These are phyloP conservation scores for Tolypocladium cylindrosporum DNA, from an alignment of 2,329 filamentous ascomycete species.

Conservation along the genomic window DNA sequence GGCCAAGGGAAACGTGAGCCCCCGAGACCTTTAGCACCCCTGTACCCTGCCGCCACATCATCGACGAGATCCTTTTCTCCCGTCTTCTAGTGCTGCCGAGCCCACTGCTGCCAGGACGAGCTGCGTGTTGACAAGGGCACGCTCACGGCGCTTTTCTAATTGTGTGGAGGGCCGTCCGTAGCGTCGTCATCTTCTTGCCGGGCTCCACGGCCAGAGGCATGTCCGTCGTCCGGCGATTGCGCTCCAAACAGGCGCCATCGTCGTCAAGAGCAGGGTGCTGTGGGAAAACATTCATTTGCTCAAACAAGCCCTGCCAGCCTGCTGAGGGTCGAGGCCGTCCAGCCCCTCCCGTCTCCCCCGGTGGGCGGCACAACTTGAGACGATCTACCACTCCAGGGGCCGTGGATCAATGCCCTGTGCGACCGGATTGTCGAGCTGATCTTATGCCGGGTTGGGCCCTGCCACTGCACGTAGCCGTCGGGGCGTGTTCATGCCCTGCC, in stretches of 20 bases:
- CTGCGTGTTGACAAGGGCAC: neutral
- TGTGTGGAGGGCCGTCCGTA: neutral
- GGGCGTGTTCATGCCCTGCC: neutral
- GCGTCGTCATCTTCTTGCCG: neutral
- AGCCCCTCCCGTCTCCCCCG: neutral
- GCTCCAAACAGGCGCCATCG: neutral
- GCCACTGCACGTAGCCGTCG: neutral
- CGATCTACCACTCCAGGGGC: slow-evolving; percentile 15
- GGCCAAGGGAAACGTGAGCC: slow-evolving; percentile 9
- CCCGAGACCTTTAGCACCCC: slow-evolving; percentile 1
- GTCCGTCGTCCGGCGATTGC: neutral
- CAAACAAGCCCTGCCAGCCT: neutral
- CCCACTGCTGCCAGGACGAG: neutral
- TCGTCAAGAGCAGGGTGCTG: neutral
- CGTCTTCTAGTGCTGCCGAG: slow-evolving; percentile 2
- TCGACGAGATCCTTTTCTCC: slow-evolving; percentile 3
- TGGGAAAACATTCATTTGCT: neutral
- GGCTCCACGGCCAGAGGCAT: neutral
- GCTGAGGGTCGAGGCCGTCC: slow-evolving; percentile 1
- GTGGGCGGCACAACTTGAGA: slow-evolving; percentile 8
- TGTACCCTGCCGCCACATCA: slow-evolving; percentile 4
- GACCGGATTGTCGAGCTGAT: slow-evolving; percentile 37
- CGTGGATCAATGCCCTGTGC: slow-evolving; percentile 23
- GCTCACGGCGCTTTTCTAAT: neutral
- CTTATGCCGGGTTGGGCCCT: slow-evolving; percentile 15